Evolutionary conservation across 345 rosid genomes (phyloP), one percentile per base, ranked within the genome.

Genomic region (Aethionema arabicum): DNA sequence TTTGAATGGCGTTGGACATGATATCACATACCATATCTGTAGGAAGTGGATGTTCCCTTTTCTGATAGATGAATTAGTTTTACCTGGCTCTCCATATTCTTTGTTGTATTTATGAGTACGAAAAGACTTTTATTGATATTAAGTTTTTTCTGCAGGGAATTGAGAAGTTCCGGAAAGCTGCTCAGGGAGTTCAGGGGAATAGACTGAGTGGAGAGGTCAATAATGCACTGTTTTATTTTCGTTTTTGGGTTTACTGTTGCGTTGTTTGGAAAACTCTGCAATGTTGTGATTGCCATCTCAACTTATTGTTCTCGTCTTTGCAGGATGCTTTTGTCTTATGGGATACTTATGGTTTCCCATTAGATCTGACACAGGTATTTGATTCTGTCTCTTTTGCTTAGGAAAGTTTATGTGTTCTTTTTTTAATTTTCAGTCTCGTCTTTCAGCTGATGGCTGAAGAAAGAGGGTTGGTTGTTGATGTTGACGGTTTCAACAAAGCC

Each of bases 281-380:
- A 36, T 52, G 31, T 39, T 61, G 37, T 32, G 36, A 31, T 37
- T 36, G 14, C 35, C 35, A 56, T 64, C 52, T 65, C 11, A 58
- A 10, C 61, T 8, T 35, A 41, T 2, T 11, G 57, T 30, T 21
- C 52, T 65, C 32, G 41, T 52, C 51, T 56, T 69, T 83, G 78
- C 87, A 90, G 97, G 96, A 87, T 74, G 97, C 97, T 61, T 90
- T 93, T 79, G 58, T 90, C 76, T 74, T 93, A 72, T 93, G 97
- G 99, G 97, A 90, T 61, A 93, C 95, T 35, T 93, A 76, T 82
- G 99, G 99, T 67, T 93, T 93, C 77, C 95, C 97, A 13, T 53
- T 93, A 76, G 97, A 93, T 79, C 78, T 93, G 69, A 93, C 97
- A 66, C 95, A 90, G 93, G 98, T 92, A 81, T 29, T 16, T 65